Evolutionary conservation across 2,329 filamentous ascomycete genomes (phyloP).

Genomic region (Trichophyton simii): DNA sequence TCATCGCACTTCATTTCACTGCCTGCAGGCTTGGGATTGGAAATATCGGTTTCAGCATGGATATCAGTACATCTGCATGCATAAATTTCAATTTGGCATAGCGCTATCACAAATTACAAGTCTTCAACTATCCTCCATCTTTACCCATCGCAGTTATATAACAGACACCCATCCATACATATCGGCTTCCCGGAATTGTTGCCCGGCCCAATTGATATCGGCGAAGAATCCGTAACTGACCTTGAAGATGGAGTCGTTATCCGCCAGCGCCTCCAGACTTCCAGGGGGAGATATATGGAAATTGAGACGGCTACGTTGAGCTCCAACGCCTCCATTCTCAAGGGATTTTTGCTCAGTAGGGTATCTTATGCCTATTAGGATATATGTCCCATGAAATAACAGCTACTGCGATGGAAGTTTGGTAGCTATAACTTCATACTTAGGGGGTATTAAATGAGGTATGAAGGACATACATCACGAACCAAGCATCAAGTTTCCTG

Average conservation of each 20-base stretch:
- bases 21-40: not conserved
- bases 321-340: not conserved
- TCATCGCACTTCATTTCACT: not conserved
- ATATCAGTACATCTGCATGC: not conserved
- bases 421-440: too few relatives aligned
- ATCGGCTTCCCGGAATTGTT: too few relatives aligned
- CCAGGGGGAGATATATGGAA: constrained; percentile 39
- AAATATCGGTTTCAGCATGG: not conserved
- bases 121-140: not conserved
- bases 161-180: too few relatives aligned
- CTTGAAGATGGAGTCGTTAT: constrained; percentile 42
- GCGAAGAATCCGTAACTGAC: constrained; percentile 25
- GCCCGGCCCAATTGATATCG: not conserved
- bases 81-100: not conserved
- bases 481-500: too few relatives aligned
- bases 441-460: too few relatives aligned
- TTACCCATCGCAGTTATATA: too few relatives aligned
- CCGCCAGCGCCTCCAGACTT: constrained; percentile 41
- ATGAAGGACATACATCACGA: too few relatives aligned
- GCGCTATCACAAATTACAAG: not conserved
- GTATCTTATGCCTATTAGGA: not conserved
- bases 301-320: constrained; percentile 35
- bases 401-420: too few relatives aligned
- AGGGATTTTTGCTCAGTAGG: not conserved
- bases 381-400: not conserved